Percentiles rank a stretch among this genome's conserved stretches.
These are phyloP conservation scores for Hirschfeldia incana DNA, from an alignment of 345 rosid genomes.

Conservation along the genomic window DNA sequence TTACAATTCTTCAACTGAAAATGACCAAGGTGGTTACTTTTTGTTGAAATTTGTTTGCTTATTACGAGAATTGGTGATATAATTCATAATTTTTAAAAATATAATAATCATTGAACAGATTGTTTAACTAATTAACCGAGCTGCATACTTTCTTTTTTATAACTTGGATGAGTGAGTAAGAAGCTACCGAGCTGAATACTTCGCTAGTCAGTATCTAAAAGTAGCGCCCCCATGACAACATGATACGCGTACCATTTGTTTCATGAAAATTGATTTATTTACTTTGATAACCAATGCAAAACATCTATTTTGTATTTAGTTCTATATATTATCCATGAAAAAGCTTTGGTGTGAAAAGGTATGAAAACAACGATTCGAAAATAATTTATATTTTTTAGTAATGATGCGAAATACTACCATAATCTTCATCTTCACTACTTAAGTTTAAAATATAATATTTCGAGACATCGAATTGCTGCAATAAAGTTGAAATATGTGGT, in stretches of 20 bases:
- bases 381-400: background rate
- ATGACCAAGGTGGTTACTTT: background rate
- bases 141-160: background rate
- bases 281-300: slow-evolving; percentile 9
- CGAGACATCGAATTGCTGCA: slow-evolving; percentile 11
- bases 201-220: background rate
- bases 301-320: background rate
- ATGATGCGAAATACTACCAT: slow-evolving; percentile 8
- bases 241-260: background rate
- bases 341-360: background rate
- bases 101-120: background rate
- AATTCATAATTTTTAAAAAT: background rate
- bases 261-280: background rate
- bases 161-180: no score
- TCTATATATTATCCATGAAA: slow-evolving; percentile 2
- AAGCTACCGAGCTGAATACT: slow-evolving; percentile 10
- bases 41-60: background rate
- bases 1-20: background rate
- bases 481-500: slow-evolving; percentile 29
- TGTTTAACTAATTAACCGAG: background rate
- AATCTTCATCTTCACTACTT: slow-evolving; percentile 23
- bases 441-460: slow-evolving; percentile 33
- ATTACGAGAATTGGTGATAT: background rate
- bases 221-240: background rate
- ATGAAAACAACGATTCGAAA: background rate